Evolutionary conservation across 1,139 yeast species (phyloP).

Genomic region (Suhomyces guaymorum): DNA sequence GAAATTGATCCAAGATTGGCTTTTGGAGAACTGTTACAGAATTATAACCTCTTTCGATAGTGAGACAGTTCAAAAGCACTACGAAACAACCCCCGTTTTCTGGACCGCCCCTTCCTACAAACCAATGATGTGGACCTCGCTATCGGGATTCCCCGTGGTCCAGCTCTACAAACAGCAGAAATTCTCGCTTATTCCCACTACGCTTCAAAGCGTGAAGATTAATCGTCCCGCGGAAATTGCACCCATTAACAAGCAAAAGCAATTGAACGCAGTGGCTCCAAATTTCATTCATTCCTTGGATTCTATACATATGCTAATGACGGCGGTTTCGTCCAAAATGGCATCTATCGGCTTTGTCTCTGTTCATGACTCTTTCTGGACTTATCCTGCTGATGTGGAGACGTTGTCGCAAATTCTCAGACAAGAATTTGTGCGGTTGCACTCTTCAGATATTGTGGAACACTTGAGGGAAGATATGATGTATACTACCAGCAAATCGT

Average conservation of each 20-base stretch:
- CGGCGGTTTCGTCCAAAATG: constrained; percentile 28
- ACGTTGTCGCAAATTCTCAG: constrained; percentile 29
- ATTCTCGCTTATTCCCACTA: constrained; percentile 20
- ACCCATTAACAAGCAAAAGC: constrained; percentile 33
- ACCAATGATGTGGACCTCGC: constrained; percentile 49
- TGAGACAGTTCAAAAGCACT: constrained; percentile 18
- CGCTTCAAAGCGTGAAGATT: constrained; percentile 30
- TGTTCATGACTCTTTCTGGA: constrained; percentile 51
- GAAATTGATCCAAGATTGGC: constrained; percentile 38
- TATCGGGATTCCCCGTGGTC: constrained; percentile 45
- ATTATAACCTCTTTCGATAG: constrained; percentile 31
- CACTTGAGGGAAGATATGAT: constrained; percentile 29
- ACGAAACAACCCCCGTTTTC: constrained; percentile 18
- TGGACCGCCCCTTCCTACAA: constrained; percentile 20
- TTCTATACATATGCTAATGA: constrained; percentile 42
- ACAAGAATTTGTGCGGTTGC: constrained; percentile 37
- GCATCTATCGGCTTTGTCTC: constrained; percentile 34
- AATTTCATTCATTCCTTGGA: constrained; percentile 49
- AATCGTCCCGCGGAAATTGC: constrained; percentile 20
- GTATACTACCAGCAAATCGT: constrained; percentile 25
- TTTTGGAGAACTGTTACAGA: constrained; percentile 32
- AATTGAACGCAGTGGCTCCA: constrained; percentile 44
- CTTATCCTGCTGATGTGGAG: constrained; percentile 37
- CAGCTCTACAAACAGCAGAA: constrained; percentile 34
- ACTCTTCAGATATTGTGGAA: constrained; percentile 30